These are phyloP conservation scores for Chlamydomonas reinhardtii DNA, from an alignment of 163 green algal genomes.

Conservation along the genomic window DNA sequence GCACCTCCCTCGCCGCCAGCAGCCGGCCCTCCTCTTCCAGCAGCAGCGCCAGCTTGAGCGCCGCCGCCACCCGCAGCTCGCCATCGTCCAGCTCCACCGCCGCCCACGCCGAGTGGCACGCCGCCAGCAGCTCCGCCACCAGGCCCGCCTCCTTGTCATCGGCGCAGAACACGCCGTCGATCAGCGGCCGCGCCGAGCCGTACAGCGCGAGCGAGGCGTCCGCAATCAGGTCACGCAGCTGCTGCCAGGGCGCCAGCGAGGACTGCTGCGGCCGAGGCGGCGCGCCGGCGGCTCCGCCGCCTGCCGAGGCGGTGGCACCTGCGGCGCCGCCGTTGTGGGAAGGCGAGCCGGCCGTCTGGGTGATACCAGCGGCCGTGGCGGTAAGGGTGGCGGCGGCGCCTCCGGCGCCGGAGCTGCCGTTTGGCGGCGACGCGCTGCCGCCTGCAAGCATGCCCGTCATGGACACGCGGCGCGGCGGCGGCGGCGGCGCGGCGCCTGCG, in stretches of 20 bases:
- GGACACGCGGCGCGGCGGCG: not conserved
- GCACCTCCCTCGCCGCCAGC: constrained; percentile 50
- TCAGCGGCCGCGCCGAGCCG: constrained; percentile 50
- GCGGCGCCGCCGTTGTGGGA: not conserved
- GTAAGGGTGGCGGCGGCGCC: not conserved
- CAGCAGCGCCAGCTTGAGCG: constrained; percentile 71
- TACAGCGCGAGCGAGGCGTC: constrained; percentile 65
- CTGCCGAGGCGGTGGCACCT: not conserved
- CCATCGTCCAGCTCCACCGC: constrained; percentile 62
- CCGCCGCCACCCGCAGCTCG: constrained; percentile 54
- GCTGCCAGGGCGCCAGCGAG: constrained; percentile 22
- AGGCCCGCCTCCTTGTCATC: constrained; percentile 55
- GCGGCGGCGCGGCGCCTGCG: not conserved
- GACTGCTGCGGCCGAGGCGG: not conserved
- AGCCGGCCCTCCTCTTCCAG: constrained; percentile 60
- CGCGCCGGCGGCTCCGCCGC: not conserved
- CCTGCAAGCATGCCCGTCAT: not conserved
- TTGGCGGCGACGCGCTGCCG: not conserved
- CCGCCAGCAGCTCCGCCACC: constrained; percentile 55
- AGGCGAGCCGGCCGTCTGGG: not conserved
- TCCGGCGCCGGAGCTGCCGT: not conserved
- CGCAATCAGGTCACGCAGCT: constrained; percentile 56
- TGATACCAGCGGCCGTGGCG: not conserved
- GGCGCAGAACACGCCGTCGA: constrained; percentile 61
- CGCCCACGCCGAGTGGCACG: constrained; percentile 51